Percentiles rank a stretch among this genome's conserved stretches.
Conservation (phyloP, 768 basidiomycete species). For the Kwoniella bestiolae region DNA sequence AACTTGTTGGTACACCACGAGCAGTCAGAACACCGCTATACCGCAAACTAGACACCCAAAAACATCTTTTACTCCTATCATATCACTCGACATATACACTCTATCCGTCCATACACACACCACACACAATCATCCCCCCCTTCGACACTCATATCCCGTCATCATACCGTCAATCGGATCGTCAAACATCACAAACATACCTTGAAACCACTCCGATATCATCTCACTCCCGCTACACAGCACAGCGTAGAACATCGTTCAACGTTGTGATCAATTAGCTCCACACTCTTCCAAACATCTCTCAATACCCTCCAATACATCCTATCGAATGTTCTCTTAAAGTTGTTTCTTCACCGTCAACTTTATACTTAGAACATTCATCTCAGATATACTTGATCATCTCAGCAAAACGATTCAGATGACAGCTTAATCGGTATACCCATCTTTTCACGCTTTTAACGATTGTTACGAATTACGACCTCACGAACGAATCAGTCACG, state of each 20-base stretch:
- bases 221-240: not conserved
- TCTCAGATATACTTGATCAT: not conserved
- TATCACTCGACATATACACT: not conserved
- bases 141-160: not conserved
- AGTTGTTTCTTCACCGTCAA: not conserved
- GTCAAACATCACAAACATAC: not conserved
- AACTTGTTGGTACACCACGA: slow-evolving; percentile 3
- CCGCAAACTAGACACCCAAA: not conserved
- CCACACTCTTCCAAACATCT: slow-evolving; percentile 3
- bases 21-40: not conserved
- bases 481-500: slow-evolving; percentile 25
- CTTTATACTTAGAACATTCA: not conserved
- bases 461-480: slow-evolving; percentile 2
- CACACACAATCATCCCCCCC: not conserved
- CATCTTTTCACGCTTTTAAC: not conserved
- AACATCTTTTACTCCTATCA: not conserved
- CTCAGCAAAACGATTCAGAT: not conserved
- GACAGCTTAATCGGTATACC: not conserved
- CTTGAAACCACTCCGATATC: not conserved
- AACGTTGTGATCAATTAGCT: slow-evolving; percentile 21
- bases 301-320: not conserved
- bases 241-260: slow-evolving; percentile 30
- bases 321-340: not conserved
- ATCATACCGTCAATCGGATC: not conserved
- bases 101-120: not conserved